Evolutionary conservation across 192 early-diverging fungal genomes (phyloP), one percentile per base, ranked within the genome.

Genomic region (Coemansia sp.): DNA sequence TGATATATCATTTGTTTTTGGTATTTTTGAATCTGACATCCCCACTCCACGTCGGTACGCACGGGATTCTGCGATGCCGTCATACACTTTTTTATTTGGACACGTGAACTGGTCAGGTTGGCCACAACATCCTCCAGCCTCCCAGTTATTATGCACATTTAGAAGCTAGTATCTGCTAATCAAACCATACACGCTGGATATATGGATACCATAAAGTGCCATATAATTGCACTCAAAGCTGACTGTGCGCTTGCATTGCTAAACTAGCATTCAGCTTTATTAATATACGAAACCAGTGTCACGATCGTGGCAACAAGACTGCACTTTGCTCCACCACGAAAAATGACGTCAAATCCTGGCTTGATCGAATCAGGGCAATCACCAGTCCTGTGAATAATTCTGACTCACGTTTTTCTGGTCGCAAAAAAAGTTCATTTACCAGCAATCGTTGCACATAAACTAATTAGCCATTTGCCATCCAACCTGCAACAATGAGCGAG

Each of bases 401-500:
- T 44, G 40, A 44, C 40, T 44, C 40, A 44, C 40, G 31, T 34
- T 34, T 28, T 34, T 34, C 31, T 34, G 31, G 31, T 34, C 31
- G 31, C 31, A 34, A 34, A 34, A 34, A 34, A 34, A 34, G 31
- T 34, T 34, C 31, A 34, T 34, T 34, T 34, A 34, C 31, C 31
- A 34, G 31, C 31, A 34, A 34, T 34, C 31, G 31, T 34, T 34
- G 31, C 31, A 34, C 31, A 8, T 34, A 8, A 34, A 34, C 5
- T 34, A 34, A 34, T 34, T 34, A 34, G 31, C 31, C 31, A 48
- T n/a, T 48, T 48, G 15, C 17, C 7, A 48, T 48, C 47, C 47
- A 20, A 5, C 31, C 31, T 20, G 36, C 55, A n/a, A 60, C 23
- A 57, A 79, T 79, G 76, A 73, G 76, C 67, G 71, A 79, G 40